These are phyloP conservation scores for Aspergillus candidus DNA, from an alignment of 2,329 filamentous ascomycete genomes.

Conservation along the genomic window DNA sequence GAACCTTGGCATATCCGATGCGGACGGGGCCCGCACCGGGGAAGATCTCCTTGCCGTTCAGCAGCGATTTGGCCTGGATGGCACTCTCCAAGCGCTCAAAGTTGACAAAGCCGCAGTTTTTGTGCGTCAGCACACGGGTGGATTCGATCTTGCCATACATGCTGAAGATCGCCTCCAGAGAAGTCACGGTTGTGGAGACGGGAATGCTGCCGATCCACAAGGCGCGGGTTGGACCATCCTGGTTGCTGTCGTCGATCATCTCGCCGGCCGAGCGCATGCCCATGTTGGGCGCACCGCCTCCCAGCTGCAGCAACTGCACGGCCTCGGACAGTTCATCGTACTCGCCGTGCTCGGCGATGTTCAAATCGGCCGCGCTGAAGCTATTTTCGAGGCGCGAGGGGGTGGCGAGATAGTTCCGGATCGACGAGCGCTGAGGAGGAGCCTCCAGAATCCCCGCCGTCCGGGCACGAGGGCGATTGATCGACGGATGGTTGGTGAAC, in stretches of 20 bases:
- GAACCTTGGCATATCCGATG: constrained; percentile 96
- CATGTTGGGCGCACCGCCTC: constrained; percentile 43
- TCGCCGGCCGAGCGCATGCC: constrained; percentile 60
- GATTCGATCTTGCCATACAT: constrained; percentile 88
- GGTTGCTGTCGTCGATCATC: constrained; percentile 66
- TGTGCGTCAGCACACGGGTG: constrained; percentile 89
- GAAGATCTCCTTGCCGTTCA: constrained; percentile 98
- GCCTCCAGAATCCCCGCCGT: constrained; percentile 89
- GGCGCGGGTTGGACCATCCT: constrained; percentile 86
- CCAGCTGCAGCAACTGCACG: constrained; percentile 71
- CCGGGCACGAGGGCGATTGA: constrained; percentile 76
- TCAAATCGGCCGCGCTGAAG: constrained; percentile 68
- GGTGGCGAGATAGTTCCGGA: constrained; percentile 71
- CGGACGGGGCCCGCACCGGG: constrained; percentile 89
- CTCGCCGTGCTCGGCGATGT: constrained; percentile 66
- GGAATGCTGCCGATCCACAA: constrained; percentile 97
- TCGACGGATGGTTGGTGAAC: constrained; percentile 76
- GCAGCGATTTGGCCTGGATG: constrained; percentile 74
- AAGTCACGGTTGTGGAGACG: constrained; percentile 92
- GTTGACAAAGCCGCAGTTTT: constrained; percentile 98
- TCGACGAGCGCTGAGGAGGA: constrained; percentile 56
- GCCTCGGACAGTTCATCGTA: constrained; percentile 76
- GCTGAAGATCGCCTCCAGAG: constrained; percentile 89
- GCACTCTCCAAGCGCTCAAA: constrained; percentile 90
- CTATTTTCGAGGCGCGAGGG: constrained; percentile 69